Base-by-base conservation (phyloP, 2,329 filamentous ascomycete genomes). In the Alternaria tenuissima region DNA sequence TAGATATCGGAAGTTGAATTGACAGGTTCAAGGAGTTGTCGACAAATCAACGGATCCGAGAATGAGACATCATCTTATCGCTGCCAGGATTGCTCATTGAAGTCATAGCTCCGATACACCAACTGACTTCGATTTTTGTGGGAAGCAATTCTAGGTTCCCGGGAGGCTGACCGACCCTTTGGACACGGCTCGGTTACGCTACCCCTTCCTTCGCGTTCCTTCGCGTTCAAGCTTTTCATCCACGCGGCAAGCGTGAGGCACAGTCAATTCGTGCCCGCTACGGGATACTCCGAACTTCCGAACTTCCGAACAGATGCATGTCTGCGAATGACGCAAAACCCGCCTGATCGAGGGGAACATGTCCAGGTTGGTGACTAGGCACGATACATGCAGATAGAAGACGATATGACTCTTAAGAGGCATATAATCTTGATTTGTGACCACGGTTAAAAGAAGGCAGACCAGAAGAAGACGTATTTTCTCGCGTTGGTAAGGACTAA, bases 31-130 rank as follows among this genome's bases (percentile, higher is more conserved):
- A 16, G 12, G 32, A 3, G 12, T 5, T 14, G 12, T 36, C 5
- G 12, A 12, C 32, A 36, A 7, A 36, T 16, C 32, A 14, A 16
- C 32, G 4, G 1, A 36, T 0, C 32, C 32, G 32, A 36, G 32
- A 12, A 36, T 14, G 32, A 14, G 32, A 36, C 32, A 36, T 34
- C 32, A 16, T 34, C 32, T 34, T 34, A 16, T 14, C 14, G 32
- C 14, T 11, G 12, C 32, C 1, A 0, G 11, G 14, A 0, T 12
- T 12, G 5, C 14, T 11, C 5, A 16, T 16, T 16, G 11, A 0
- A 36, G 32, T 36, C 5, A 36, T 36, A 16, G 5, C 32, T 36
- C 32, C 32, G 32, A 0, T 36, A 36, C 12, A 14, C 7, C 32
- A 14, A 16, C 14, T 36, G 32, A 12, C 7, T 2, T 36, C 32